phyloP scores from a whole-genome alignment of 2,329 filamentous ascomycete genomes.

The Monosporascus sp. region DNA sequence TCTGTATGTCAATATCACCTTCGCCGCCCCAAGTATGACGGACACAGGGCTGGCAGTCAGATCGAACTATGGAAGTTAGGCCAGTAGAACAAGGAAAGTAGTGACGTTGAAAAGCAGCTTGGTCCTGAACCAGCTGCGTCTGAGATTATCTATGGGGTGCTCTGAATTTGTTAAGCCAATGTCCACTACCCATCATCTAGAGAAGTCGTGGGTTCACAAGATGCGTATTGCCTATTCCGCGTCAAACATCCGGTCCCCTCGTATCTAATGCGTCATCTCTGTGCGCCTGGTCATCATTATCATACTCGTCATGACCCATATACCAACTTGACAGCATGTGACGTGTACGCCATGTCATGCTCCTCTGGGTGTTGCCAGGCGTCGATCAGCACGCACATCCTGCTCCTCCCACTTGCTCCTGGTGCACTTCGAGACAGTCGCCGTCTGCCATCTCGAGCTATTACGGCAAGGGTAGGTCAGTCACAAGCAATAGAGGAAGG shows the following conservation, averaged over 20 bases:
- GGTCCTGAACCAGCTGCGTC: background rate
- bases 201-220: background rate
- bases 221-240: background rate
- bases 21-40: no score
- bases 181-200: background rate
- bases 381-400: conserved; percentile 20
- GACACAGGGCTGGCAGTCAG: no score
- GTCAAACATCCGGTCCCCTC: background rate
- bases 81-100: background rate
- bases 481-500: conserved; percentile 1
- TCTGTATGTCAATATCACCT: no score
- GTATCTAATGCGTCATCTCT: background rate
- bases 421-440: conserved; percentile 93
- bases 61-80: background rate
- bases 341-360: background rate
- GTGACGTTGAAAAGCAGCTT: background rate
- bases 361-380: background rate
- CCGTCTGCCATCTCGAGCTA: conserved; percentile 97
- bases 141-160: background rate
- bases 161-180: background rate
- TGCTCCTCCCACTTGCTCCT: conserved; percentile 88
- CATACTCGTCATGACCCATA: background rate
- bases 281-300: background rate
- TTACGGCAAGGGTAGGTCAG: conserved; percentile 3
- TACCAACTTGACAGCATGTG: background rate